Conservation (phyloP, 768 basidiomycete genomes). For the Artomyces pyxidatus region DNA sequence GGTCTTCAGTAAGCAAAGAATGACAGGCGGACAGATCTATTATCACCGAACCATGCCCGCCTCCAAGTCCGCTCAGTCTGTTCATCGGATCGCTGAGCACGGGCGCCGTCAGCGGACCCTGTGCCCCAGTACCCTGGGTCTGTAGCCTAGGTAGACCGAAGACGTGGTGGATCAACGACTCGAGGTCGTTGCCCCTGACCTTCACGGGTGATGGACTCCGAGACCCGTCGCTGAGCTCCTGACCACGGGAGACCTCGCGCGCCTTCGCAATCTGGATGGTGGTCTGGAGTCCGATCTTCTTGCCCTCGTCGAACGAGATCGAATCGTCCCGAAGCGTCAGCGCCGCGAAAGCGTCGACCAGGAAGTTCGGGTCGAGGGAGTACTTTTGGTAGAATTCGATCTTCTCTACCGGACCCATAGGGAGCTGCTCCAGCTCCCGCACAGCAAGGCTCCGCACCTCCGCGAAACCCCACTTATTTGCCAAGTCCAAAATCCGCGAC, state of each 20-base stretch:
- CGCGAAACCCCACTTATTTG: conserved; percentile 33
- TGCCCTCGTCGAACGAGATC: conserved; percentile 31
- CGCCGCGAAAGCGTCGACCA: conserved; percentile 27
- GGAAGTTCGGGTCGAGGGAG: conserved; percentile 25
- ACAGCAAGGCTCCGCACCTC: conserved; percentile 32
- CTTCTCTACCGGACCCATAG: conserved; percentile 28
- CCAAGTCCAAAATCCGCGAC: conserved; percentile 32
- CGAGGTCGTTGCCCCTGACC: background rate
- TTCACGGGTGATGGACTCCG: conserved; percentile 7
- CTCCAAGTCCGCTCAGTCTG: too few species aligned
- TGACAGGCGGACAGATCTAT: too few species aligned
- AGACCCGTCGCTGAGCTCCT: background rate
- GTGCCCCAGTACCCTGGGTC: background rate
- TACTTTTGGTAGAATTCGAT: conserved; percentile 32
- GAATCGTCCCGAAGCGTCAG: conserved; percentile 31
- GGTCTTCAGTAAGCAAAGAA: too few species aligned
- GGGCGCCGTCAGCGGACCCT: too few species aligned
- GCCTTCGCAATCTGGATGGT: conserved; percentile 30
- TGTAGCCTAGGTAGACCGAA: conserved; percentile 1
- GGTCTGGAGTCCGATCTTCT: conserved; percentile 33
- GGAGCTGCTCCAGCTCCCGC: conserved; percentile 30
- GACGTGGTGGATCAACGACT: background rate
- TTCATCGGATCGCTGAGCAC: too few species aligned
- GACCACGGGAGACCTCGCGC: conserved; percentile 25
- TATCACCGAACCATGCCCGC: background rate